Percentiles rank a stretch among this genome's conserved stretches.
Evolutionary conservation across 345 rosid species (phyloP).

Genomic region (Aethionema arabicum): DNA sequence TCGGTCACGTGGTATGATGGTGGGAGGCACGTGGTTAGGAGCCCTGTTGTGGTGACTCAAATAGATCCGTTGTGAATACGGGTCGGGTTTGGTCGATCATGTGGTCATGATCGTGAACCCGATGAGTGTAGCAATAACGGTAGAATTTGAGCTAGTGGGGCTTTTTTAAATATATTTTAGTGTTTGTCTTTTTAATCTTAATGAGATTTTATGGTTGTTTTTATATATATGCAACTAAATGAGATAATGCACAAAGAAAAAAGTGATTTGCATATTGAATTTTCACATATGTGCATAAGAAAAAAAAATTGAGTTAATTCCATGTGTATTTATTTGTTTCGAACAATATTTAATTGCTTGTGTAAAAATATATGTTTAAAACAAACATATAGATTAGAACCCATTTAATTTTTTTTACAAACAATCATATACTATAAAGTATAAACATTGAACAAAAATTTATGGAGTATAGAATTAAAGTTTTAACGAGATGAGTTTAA

Average conservation of each 20-base stretch:
- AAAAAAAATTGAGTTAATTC: background rate
- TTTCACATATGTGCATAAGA: background rate
- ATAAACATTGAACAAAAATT: too few relatives aligned
- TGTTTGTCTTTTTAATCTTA: conserved; percentile 15
- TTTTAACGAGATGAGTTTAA: too few relatives aligned
- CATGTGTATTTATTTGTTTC: too few relatives aligned
- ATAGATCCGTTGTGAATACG: conserved; percentile 21
- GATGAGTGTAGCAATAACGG: conserved; percentile 24
- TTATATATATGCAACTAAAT: conserved; percentile 1
- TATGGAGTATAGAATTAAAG: too few relatives aligned
- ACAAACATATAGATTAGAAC: too few relatives aligned
- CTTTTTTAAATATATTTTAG: background rate
- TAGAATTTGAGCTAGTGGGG: conserved; percentile 25
- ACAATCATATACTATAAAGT: too few relatives aligned
- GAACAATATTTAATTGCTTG: too few relatives aligned
- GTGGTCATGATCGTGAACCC: conserved; percentile 33
- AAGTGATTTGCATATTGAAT: background rate
- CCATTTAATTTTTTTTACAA: too few relatives aligned
- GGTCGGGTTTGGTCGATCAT: conserved; percentile 30
- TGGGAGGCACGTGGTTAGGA: conserved; percentile 71
- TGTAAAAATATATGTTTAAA: too few relatives aligned
- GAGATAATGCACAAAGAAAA: conserved; percentile 1
- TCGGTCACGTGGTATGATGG: conserved; percentile 73
- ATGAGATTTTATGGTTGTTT: conserved; percentile 17
- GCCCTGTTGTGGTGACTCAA: conserved; percentile 70